A percentile compares a stretch with the other conserved stretches of the same genome.
These are phyloP conservation scores for Gelatoporia subvermispora DNA, from an alignment of 768 basidiomycete genomes.

Conservation along the genomic window DNA sequence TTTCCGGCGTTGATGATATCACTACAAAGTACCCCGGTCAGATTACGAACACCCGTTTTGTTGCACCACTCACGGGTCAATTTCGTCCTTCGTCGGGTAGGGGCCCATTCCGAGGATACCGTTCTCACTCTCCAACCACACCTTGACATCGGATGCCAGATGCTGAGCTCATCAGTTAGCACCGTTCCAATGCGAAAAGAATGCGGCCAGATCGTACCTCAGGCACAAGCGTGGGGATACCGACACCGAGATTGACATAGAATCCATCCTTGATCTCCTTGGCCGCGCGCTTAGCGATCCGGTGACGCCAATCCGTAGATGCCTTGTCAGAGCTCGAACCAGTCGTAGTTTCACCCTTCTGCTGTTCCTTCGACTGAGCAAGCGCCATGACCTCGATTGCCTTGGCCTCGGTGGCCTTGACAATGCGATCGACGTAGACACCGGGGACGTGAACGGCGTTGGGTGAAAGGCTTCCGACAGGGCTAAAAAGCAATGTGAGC, in stretches of 20 bases:
- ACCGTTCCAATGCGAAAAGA: background rate
- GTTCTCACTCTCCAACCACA: slow-evolving; percentile 87
- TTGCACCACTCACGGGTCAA: slow-evolving; percentile 61
- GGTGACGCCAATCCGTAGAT: slow-evolving; percentile 35
- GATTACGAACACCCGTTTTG: background rate
- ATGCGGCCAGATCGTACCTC: slow-evolving; percentile 21
- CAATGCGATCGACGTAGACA: slow-evolving; percentile 84
- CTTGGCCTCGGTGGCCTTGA: slow-evolving; percentile 68
- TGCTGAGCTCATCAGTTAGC: slow-evolving; percentile 30
- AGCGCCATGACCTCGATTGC: slow-evolving; percentile 72
- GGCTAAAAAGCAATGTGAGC: slow-evolving; percentile 7
- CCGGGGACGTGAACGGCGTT: slow-evolving; percentile 77
- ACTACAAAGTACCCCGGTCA: slow-evolving; percentile 28
- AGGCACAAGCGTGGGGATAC: slow-evolving; percentile 85
- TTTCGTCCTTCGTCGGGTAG: slow-evolving; percentile 71
- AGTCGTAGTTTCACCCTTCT: slow-evolving; percentile 5
- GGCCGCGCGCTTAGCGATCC: slow-evolving; percentile 80
- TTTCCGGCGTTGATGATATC: slow-evolving; percentile 93
- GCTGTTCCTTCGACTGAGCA: slow-evolving; percentile 30
- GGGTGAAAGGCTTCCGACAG: slow-evolving; percentile 49
- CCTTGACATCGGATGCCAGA: slow-evolving; percentile 63
- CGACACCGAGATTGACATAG: slow-evolving; percentile 85
- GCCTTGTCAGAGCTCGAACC: slow-evolving; percentile 14
- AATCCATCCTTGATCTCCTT: slow-evolving; percentile 83
- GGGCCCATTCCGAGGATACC: slow-evolving; percentile 85